Evolutionary conservation across 1,284 basidiomycete species (phyloP).

Genomic region (Trametes hirsuta): DNA sequence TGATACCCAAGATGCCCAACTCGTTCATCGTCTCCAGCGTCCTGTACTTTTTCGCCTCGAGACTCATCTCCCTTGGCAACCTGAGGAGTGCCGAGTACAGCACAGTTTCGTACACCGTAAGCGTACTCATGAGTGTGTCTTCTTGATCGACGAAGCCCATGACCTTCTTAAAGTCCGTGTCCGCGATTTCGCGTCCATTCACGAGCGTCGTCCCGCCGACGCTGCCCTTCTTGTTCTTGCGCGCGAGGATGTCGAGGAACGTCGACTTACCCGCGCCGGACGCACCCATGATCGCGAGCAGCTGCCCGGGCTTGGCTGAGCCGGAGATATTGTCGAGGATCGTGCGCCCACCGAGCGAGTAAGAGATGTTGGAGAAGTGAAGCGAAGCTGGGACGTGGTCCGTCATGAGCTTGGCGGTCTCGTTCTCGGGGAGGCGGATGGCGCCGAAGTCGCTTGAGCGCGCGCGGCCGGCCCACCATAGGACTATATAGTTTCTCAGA

Average conservation of each 20-base stretch:
- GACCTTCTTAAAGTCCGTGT: conserved; percentile 82
- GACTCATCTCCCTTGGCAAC: conserved; percentile 92
- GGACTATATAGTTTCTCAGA: conserved; percentile 45
- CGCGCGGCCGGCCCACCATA: conserved; percentile 89
- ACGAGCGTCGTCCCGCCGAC: conserved; percentile 81
- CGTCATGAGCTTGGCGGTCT: conserved; percentile 84
- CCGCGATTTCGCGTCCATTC: conserved; percentile 81
- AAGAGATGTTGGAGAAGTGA: conserved; percentile 86
- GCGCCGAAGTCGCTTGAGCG: conserved; percentile 72
- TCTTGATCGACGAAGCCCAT: conserved; percentile 98
- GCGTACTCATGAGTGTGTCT: conserved; percentile 93
- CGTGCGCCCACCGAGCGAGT: conserved; percentile 68
- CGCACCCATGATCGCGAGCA: conserved; percentile 95
- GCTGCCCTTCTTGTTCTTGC: conserved; percentile 82
- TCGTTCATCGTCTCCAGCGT: conserved; percentile 97
- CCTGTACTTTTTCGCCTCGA: conserved; percentile 91
- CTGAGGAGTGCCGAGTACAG: conserved; percentile 90
- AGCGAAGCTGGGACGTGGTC: conserved; percentile 93
- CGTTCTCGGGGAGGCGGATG: conserved; percentile 81
- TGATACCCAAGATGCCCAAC: conserved; percentile 90
- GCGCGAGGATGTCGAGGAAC: conserved; percentile 92
- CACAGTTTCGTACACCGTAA: conserved; percentile 98
- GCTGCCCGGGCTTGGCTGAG: conserved; percentile 82
- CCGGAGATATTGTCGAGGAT: conserved; percentile 86
- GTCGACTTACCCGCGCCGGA: conserved; percentile 98